Base-by-base conservation (phyloP, 768 basidiomycete species). In the Crucibulum laeve region DNA sequence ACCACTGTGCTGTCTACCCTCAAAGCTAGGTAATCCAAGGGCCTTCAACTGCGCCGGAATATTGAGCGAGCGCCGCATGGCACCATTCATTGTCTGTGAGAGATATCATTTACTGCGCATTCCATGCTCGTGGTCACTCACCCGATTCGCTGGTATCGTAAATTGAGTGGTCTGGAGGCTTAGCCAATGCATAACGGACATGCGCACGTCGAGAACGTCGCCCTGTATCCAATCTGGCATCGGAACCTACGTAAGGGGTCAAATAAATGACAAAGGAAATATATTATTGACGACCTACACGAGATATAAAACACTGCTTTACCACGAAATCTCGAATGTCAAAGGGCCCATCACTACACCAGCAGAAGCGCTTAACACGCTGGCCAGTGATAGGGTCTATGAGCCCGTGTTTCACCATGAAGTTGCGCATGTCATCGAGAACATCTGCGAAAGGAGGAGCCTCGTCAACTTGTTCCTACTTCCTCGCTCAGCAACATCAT, bases 241-340 rank as follows among this genome's bases (percentile, higher is more conserved):
- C 18, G 70, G 55, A 17, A 86, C 69, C 80, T 85, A 61, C n/a
- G 36, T 38, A 15, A 33, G 30, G 36, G 26, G 26, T 18, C 25
- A 38, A 45, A 41, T 24, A 35, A 23, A 41, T 38, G 25, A 17
- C 19, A 24, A 18, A 40, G 40, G 26, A 15, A 11, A 22, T 13
- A 40, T 35, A 42, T 46, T 48, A 44, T 32, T 41, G 45, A 19
- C 11, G 18, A 67, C 70, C 50, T 43, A 84, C 85, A 61, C 82
- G 78, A 38, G 89, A 91, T 53, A 92, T 88, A 60, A 90, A 91
- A 57, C 84, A 91, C 60, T 92, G 90, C 61, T 92, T 93, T 38
- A 88, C 80, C 44, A 91, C 79, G 53, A 92, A 91, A 64, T 92
- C 86, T 48, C 86, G 74, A 38, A 92, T 61, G 60, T 91, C 89